Conservation (phyloP, 2,329 filamentous ascomycete genomes). For the Aspergillus candidus region DNA sequence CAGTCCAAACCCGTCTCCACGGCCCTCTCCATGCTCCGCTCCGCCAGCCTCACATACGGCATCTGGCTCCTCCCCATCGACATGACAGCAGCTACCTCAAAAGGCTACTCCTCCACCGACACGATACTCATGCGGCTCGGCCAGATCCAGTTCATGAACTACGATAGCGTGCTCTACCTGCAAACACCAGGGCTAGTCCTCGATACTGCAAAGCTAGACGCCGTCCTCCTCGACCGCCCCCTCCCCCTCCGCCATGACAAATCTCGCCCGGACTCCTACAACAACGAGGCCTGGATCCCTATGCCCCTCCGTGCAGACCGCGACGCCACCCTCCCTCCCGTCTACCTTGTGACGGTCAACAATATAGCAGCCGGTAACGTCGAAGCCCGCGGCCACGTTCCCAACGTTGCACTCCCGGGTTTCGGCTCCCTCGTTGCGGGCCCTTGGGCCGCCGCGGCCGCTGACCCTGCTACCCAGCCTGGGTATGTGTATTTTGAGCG, state of each 20-base stretch:
- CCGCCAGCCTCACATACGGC: conserved; percentile 34
- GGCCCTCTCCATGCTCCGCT: conserved; percentile 34
- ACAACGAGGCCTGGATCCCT: conserved; percentile 35
- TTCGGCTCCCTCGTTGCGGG: conserved; percentile 29
- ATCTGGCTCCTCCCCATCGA: conserved; percentile 40
- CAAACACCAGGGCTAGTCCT: conserved; percentile 37
- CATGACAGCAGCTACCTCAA: conserved; percentile 28
- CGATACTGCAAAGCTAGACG: conserved; percentile 34
- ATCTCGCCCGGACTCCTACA: conserved; percentile 29
- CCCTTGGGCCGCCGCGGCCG: conserved; percentile 15
- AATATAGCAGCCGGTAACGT: conserved; percentile 27
- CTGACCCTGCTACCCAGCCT: conserved; percentile 14
- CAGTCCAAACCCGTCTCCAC: conserved; percentile 23
- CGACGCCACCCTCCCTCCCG: conserved; percentile 26
- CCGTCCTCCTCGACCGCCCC: conserved; percentile 31
- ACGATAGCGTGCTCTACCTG: conserved; percentile 41
- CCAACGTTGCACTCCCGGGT: conserved; percentile 27
- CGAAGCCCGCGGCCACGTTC: conserved; percentile 35
- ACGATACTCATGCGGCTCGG: conserved; percentile 33
- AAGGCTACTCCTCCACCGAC: conserved; percentile 29
- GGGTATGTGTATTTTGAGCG: conserved; percentile 39
- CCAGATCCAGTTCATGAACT: conserved; percentile 37
- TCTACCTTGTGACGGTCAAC: conserved; percentile 35
- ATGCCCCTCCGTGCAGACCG: conserved; percentile 30
- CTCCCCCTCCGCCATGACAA: conserved; percentile 30